phyloP scores from a whole-genome alignment of 306 rosid genomes.

The Inga leiocalycina region DNA sequence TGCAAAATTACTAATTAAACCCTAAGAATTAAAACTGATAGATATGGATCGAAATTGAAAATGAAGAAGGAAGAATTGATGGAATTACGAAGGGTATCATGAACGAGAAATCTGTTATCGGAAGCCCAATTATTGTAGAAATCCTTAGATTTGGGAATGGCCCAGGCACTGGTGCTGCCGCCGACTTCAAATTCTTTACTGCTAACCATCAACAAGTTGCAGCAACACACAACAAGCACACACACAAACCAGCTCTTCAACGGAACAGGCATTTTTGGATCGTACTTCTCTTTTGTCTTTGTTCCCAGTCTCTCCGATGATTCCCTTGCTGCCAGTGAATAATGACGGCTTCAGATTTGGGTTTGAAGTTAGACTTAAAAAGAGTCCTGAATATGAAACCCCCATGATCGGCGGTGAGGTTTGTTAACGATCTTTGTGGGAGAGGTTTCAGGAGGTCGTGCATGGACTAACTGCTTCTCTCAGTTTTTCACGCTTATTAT shows the following conservation, averaged over 20 bases:
- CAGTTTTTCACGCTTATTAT: neutral
- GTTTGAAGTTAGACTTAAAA: conserved; percentile 33
- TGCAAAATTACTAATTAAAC: too few species aligned
- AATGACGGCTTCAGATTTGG: neutral
- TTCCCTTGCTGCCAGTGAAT: neutral
- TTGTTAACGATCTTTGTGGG: conserved; percentile 43
- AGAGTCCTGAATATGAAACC: conserved; percentile 19
- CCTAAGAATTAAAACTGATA: too few species aligned
- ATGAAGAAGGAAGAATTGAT: neutral
- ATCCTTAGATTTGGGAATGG: conserved; percentile 52
- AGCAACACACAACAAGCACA: conserved; percentile 35
- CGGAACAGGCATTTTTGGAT: conserved; percentile 32
- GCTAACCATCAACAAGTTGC: conserved; percentile 30
- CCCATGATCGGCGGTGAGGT: neutral
- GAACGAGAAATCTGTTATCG: conserved; percentile 59
- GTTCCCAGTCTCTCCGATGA: neutral
- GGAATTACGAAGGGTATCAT: conserved; percentile 55
- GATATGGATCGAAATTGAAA: too few species aligned
- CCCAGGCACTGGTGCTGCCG: conserved; percentile 58
- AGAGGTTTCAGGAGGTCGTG: conserved; percentile 52
- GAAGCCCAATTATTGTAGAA: conserved; percentile 82
- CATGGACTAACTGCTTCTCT: conserved; percentile 20
- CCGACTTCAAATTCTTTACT: conserved; percentile 66
- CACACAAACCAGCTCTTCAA: conserved; percentile 34
- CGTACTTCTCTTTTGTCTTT: neutral